Evolutionary conservation across 345 rosid genomes (phyloP).

Genomic region (Luvunga scandens): DNA sequence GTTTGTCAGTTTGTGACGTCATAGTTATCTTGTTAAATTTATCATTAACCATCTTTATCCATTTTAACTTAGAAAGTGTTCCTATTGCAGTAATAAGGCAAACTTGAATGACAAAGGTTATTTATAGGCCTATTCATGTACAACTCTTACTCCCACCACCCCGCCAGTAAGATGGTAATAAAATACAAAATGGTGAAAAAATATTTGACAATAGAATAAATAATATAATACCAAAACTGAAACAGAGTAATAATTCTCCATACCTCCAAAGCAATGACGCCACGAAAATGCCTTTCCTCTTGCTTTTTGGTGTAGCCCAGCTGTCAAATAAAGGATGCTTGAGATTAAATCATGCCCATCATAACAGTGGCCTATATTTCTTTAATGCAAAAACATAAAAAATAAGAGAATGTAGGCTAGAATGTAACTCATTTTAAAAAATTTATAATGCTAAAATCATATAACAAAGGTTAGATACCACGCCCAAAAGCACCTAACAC

Average conservation of each 20-base stretch:
- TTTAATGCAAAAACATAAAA: not conserved
- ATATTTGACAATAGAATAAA: not conserved
- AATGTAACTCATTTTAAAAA: not conserved
- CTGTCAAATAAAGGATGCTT: slow-evolving; percentile 36
- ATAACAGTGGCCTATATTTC: not conserved
- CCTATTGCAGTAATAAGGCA: too few relatives aligned
- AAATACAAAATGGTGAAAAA: not conserved
- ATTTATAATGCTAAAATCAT: not conserved
- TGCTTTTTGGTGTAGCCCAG: slow-evolving; percentile 91
- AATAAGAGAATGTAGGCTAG: not conserved
- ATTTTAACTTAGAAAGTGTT: not conserved
- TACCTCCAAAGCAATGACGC: slow-evolving; percentile 86
- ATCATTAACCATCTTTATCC: not conserved
- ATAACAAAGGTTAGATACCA: not conserved
- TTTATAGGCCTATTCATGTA: too few relatives aligned
- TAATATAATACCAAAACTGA: not conserved
- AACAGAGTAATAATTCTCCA: not conserved
- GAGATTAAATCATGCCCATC: slow-evolving; percentile 4
- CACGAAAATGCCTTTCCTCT: slow-evolving; percentile 91
- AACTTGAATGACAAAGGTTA: too few relatives aligned
- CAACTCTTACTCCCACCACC: too few relatives aligned
- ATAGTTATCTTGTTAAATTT: not conserved
- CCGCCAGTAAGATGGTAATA: not conserved
- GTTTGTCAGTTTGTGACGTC: too few relatives aligned
- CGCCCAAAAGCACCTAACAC: not conserved